phyloP scores from a whole-genome alignment of 805 yeast genomes.

The Candida xyloterini region DNA sequence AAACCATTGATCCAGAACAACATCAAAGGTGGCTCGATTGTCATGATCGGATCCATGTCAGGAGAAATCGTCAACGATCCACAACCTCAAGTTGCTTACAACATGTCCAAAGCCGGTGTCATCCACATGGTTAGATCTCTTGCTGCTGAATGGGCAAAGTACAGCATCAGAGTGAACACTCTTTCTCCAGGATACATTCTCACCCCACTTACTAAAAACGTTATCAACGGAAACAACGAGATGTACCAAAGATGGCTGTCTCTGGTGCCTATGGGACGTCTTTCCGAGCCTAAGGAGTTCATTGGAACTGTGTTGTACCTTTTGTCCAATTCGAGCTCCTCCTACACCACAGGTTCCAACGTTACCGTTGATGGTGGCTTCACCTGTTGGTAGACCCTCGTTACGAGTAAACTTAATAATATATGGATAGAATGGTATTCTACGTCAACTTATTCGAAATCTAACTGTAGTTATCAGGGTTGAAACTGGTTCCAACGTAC shows the following conservation, averaged over 20 bases:
- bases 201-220: conserved; percentile 75
- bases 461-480: conserved; percentile 16
- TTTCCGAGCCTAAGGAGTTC: conserved; percentile 84
- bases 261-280: conserved; percentile 71
- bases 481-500: conserved; percentile 58
- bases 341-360: conserved; percentile 83
- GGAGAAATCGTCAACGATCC: conserved; percentile 77
- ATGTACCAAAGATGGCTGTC: conserved; percentile 72
- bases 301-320: conserved; percentile 74
- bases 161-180: conserved; percentile 72
- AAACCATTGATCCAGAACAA: conserved; percentile 57
- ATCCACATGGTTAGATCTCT: conserved; percentile 73
- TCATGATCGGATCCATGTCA: conserved; percentile 76
- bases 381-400: conserved; percentile 61
- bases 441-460: neutral
- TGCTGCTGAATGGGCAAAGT: conserved; percentile 81
- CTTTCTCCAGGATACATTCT: conserved; percentile 78
- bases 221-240: conserved; percentile 53
- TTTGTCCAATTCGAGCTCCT: conserved; percentile 65
- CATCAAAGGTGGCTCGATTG: conserved; percentile 55
- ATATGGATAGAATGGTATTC: conserved; percentile 6
- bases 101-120: conserved; percentile 85
- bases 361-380: conserved; percentile 85
- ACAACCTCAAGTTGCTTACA: conserved; percentile 76
- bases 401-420: conserved; percentile 9